Evolutionary conservation across 2,329 filamentous ascomycete genomes (phyloP).

Genomic region (Alternaria dauci): DNA sequence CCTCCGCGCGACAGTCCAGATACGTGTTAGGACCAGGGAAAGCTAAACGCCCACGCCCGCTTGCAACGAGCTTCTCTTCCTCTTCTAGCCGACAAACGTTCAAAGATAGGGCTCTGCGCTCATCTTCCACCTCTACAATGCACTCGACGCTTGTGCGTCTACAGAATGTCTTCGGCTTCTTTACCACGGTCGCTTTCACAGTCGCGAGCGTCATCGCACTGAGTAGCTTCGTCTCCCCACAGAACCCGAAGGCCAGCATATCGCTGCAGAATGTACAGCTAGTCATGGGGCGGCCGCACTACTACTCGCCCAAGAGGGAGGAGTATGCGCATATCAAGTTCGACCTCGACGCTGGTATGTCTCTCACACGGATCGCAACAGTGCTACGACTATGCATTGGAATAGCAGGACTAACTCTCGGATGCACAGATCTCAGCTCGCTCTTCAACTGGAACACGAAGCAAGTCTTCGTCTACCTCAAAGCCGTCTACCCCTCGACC

Average conservation of each 20-base stretch:
- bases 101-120: neutral
- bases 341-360: slow-evolving; percentile 78
- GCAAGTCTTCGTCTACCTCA: slow-evolving; percentile 95
- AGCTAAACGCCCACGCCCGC: slow-evolving; percentile 21
- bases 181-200: slow-evolving; percentile 89
- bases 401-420: neutral
- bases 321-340: slow-evolving; percentile 97
- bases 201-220: slow-evolving; percentile 81
- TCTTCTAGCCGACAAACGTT: slow-evolving; percentile 2
- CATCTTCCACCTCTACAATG: slow-evolving; percentile 62
- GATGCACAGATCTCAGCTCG: slow-evolving; percentile 73
- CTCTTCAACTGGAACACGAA: slow-evolving; percentile 99
- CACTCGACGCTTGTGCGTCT: slow-evolving; percentile 84
- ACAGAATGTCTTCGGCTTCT: slow-evolving; percentile 97
- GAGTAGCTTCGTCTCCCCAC: slow-evolving; percentile 75
- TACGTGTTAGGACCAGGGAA: slow-evolving; percentile 47
- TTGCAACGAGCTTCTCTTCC: slow-evolving; percentile 6
- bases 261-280: slow-evolving; percentile 82
- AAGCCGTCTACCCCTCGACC: slow-evolving; percentile 71
- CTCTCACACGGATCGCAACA: neutral
- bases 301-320: slow-evolving; percentile 90
- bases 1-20: slow-evolving; percentile 38
- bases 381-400: neutral
- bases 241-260: slow-evolving; percentile 71
- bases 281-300: slow-evolving; percentile 90